phyloP scores from a whole-genome alignment of 192 early-diverging fungal species.

The Helicostylum pulchrum region DNA sequence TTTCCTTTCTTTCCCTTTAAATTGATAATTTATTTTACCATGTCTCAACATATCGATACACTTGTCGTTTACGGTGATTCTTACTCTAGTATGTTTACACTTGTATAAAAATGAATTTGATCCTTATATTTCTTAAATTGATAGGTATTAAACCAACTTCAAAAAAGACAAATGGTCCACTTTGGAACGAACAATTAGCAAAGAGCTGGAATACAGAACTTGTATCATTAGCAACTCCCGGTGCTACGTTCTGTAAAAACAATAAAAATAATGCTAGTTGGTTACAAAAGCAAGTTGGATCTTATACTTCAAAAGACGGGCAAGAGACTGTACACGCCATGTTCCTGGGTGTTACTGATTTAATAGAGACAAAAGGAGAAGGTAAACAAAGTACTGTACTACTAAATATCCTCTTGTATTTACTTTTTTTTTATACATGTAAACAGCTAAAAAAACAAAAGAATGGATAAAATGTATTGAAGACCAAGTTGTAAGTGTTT shows the following conservation, averaged over 20 bases:
- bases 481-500: constrained; percentile 22
- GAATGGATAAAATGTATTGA: constrained; percentile 15
- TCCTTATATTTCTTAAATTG: background rate
- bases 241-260: constrained; percentile 8
- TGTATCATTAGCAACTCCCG: constrained; percentile 7
- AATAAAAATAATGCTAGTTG: background rate
- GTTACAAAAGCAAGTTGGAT: constrained; percentile 3
- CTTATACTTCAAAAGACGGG: background rate
- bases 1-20: background rate
- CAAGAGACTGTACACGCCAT: constrained; percentile 24
- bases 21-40: background rate
- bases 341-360: constrained; percentile 35
- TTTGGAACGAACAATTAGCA: constrained; percentile 31
- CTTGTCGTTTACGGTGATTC: constrained; percentile 38
- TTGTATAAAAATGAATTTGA: background rate
- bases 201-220: constrained; percentile 19
- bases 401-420: background rate
- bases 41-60: background rate
- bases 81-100: constrained; percentile 27
- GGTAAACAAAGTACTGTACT: background rate
- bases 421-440: background rate
- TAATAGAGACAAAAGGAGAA: constrained; percentile 15
- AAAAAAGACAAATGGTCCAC: constrained; percentile 32
- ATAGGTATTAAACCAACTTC: constrained; percentile 6
- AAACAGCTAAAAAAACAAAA: constrained; percentile 2